Evolutionary conservation across 148 eudicot species (phyloP), one percentile per base, ranked within the genome.

Genomic region (Vaccinium corymbosum): DNA sequence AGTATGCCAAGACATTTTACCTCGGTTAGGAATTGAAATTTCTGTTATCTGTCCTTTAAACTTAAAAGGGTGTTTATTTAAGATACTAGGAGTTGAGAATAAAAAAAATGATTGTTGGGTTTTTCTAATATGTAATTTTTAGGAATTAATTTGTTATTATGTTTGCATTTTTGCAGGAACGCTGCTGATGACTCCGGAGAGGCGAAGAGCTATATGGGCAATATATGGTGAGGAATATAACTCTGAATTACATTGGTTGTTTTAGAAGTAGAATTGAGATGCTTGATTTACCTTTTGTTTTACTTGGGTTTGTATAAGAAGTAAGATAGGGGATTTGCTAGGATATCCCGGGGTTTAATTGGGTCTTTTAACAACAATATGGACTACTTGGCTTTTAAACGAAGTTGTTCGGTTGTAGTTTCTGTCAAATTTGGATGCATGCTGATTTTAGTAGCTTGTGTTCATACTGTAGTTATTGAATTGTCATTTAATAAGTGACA

Each of bases 201-300:
- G 90, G 84, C 87, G 95, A 83, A 92, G 86, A 86, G 99, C 99
- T 82, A 94, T 97, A 61, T 97, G 99, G 99, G 99, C 99, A 81
- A 97, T 97, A 49, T 97, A 97, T 82, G 99, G 99, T 95, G 80
- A 87, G 90, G 49, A 75, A 53, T 57, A 32, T 71, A 42, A 7
- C 16, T 48, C 12, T 49, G 68, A 19, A 49, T 35, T 51, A 29
- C 32, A 48, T 76, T 6, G 35, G 59, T 83, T 19, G 29, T 3
- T 6, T 7, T 61, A 20, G 68, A 61, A 76, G 48, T 76, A 17
- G 15, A 77, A 62, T 84, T 71, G 29, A 55, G 32, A 72, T 52
- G 38, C 17, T 17, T 51, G 15, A 6, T 7, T 52, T 9, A 29
- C 49, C 1, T 82, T 52, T 50, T 17, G 64, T 25, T 82, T 25